A percentile compares a stretch with the other conserved stretches of the same genome.
Conservation (phyloP, 345 rosid species). For the Syzygium aqueum region DNA sequence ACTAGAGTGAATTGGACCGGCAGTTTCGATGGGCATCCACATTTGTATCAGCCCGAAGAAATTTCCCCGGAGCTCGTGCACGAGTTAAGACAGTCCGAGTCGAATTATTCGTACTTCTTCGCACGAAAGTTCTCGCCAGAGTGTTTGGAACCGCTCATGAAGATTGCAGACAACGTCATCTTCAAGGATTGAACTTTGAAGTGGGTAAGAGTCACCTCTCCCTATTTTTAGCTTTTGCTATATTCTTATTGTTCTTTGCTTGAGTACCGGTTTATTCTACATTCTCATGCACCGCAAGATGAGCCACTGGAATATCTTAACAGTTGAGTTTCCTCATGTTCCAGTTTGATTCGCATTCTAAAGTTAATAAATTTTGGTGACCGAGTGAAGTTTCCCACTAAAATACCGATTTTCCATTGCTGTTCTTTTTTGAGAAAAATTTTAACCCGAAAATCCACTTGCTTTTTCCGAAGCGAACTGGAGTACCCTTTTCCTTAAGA, state of each 20-base stretch:
- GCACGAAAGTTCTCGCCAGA: conserved; percentile 78
- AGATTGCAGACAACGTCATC: conserved; percentile 50
- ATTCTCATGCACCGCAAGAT: neutral
- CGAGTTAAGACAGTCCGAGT: conserved; percentile 41
- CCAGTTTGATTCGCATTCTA: neutral
- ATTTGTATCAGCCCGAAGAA: conserved; percentile 34
- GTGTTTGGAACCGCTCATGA: conserved; percentile 57
- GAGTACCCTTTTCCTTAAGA: neutral
- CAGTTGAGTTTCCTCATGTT: neutral
- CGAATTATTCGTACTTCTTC: conserved; percentile 43
- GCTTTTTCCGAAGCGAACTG: neutral
- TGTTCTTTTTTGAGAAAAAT: neutral
- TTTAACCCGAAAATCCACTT: neutral
- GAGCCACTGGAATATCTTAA: neutral
- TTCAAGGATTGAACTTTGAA: conserved; percentile 36
- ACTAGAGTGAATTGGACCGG: conserved; percentile 88
- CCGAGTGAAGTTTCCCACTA: neutral
- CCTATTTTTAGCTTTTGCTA: neutral
- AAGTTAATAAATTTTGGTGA: neutral
- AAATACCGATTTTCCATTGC: neutral
- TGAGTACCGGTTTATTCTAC: neutral
- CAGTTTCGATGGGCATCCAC: conserved; percentile 67
- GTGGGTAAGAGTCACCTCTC: conserved; percentile 19
- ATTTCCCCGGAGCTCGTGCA: conserved; percentile 38
- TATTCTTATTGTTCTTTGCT: neutral